Conservation (phyloP, 2,329 filamentous ascomycete species). For the Chaetothyriales sp. region DNA sequence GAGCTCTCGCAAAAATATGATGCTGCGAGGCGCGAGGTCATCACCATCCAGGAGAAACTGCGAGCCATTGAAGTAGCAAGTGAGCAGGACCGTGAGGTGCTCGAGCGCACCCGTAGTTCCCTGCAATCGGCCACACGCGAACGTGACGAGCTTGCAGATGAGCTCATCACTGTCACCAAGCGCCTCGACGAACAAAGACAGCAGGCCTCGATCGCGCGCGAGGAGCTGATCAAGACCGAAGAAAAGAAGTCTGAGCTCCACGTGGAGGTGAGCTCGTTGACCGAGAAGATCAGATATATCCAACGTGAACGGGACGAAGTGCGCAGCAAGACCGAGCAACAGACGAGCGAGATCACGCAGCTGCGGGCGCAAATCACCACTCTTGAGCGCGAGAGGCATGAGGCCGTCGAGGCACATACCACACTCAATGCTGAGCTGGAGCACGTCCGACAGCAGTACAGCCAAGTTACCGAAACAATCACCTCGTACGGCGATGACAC, state of each 20-base stretch:
- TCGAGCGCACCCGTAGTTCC: conserved; percentile 19
- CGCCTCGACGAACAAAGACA: conserved; percentile 11
- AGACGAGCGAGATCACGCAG: conserved; percentile 15
- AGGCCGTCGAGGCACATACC: conserved; percentile 9
- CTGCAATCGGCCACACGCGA: conserved; percentile 18
- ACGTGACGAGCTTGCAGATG: conserved; percentile 19
- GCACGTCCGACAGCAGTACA: conserved; percentile 16
- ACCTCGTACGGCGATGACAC: conserved; percentile 3
- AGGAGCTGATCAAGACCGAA: conserved; percentile 11
- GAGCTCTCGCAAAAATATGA: conserved; percentile 7
- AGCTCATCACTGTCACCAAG: conserved; percentile 17
- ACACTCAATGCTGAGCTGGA: conserved; percentile 17
- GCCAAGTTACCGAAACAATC: conserved; percentile 20
- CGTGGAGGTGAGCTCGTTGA: conserved; percentile 14
- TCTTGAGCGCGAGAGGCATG: too few species aligned
- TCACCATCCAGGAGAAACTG: conserved; percentile 17
- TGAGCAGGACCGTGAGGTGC: conserved; percentile 13
- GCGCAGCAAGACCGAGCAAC: conserved; percentile 17
- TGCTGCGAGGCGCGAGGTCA: conserved; percentile 18
- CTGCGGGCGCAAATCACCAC: neutral
- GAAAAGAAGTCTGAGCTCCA: conserved; percentile 14
- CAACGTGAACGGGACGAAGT: conserved; percentile 21
- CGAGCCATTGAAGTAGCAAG: conserved; percentile 17
- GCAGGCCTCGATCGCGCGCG: conserved; percentile 9
- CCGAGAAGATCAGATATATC: conserved; percentile 17